phyloP scores from a whole-genome alignment of 208 protist genomes.

The Leishmania lainsoni region DNA sequence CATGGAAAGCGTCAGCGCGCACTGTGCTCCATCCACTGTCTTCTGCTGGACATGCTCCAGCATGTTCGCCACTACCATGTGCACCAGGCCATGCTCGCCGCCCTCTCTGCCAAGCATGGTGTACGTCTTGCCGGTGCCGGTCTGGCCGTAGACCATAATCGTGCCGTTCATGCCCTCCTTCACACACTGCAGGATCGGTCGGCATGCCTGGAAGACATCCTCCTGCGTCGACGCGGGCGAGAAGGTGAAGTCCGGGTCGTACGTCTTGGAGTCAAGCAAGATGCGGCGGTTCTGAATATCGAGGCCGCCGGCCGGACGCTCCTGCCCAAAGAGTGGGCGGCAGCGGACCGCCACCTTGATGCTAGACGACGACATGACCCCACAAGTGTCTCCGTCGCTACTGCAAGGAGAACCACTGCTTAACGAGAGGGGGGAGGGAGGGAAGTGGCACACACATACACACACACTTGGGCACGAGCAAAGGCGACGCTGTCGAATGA shows the following conservation, averaged over 20 bases:
- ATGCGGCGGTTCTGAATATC: conserved; percentile 86
- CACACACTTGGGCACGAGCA: too few relatives aligned
- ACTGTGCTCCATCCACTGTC: conserved; percentile 84
- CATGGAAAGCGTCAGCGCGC: conserved; percentile 90
- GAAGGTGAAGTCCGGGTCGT: conserved; percentile 90
- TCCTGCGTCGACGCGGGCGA: conserved; percentile 68
- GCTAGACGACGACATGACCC: conserved; percentile 46
- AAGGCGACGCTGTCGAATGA: too few relatives aligned
- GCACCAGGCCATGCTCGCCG: conserved; percentile 77
- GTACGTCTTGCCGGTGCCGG: conserved; percentile 96
- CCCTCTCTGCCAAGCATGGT: conserved; percentile 92
- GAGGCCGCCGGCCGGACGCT: conserved; percentile 70
- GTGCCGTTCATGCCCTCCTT: conserved; percentile 92
- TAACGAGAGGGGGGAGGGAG: neutral
- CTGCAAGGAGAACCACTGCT: neutral
- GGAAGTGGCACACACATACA: too few relatives aligned
- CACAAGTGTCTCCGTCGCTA: neutral
- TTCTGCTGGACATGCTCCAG: conserved; percentile 88
- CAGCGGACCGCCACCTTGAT: conserved; percentile 90
- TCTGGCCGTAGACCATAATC: conserved; percentile 95
- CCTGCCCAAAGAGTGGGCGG: conserved; percentile 80
- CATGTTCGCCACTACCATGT: conserved; percentile 92
- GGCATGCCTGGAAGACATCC: conserved; percentile 84
- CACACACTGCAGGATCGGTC: conserved; percentile 86
- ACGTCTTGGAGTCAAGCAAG: conserved; percentile 86